Evolutionary conservation across 2,329 filamentous ascomycete species (phyloP).

Genomic region (Colletotrichum paranaense): DNA sequence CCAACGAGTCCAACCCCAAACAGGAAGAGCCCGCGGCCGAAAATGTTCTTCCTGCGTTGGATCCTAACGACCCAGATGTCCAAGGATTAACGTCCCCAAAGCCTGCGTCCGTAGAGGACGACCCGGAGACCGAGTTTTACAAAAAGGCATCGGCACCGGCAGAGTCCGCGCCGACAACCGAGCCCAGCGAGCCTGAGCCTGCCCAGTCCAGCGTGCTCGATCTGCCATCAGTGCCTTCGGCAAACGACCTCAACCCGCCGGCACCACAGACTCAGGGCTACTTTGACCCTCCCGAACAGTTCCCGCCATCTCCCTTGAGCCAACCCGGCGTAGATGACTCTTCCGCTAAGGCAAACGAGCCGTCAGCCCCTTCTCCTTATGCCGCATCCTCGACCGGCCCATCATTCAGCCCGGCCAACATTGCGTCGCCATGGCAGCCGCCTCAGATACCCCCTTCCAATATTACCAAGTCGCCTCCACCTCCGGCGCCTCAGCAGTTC

Average conservation of each 20-base stretch:
- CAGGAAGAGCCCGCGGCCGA: conserved; percentile 62
- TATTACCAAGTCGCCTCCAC: conserved; percentile 20
- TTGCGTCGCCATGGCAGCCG: conserved; percentile 22
- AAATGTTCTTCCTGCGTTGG: conserved; percentile 59
- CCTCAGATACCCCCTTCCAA: conserved; percentile 9
- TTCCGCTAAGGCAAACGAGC: conserved; percentile 22
- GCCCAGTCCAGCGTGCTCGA: conserved; percentile 21
- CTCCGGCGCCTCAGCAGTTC: conserved; percentile 38
- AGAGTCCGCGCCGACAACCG: conserved; percentile 39
- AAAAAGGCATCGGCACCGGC: conserved; percentile 40
- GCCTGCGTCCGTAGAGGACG: conserved; percentile 64
- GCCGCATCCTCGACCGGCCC: conserved; percentile 28
- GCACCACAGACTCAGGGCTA: conserved; percentile 43
- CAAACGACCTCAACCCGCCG: conserved; percentile 22
- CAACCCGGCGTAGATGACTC: conserved; percentile 44
- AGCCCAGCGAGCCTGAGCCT: conserved; percentile 35
- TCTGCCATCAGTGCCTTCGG: conserved; percentile 33
- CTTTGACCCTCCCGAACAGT: conserved; percentile 47
- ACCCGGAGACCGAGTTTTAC: conserved; percentile 53
- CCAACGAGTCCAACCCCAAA: conserved; percentile 89
- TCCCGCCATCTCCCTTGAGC: conserved; percentile 49
- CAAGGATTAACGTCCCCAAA: conserved; percentile 58
- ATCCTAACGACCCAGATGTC: conserved; percentile 74
- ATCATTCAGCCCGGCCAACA: conserved; percentile 24
- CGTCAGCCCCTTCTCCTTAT: conserved; percentile 24